Evolutionary conservation across 352 stramenopile genomes (phyloP).

Genomic region (Blastocystis hominis): DNA sequence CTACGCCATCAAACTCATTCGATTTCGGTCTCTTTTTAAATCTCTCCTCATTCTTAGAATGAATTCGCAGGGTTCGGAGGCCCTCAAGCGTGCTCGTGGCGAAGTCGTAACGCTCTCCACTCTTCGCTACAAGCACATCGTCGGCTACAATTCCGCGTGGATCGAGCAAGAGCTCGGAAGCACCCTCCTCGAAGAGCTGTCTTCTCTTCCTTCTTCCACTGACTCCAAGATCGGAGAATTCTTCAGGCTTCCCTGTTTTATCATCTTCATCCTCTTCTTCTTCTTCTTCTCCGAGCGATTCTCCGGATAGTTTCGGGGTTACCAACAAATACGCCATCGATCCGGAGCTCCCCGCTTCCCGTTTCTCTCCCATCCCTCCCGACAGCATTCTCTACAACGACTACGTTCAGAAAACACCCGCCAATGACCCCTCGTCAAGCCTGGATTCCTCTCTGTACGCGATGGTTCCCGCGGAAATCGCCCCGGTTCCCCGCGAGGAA

Average conservation of each 20-base stretch:
- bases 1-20: constrained; percentile 16
- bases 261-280: background rate
- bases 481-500: background rate
- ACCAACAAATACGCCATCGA: background rate
- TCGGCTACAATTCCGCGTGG: constrained; percentile 32
- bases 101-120: constrained; percentile 26
- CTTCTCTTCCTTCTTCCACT: background rate
- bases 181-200: background rate
- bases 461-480: background rate
- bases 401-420: background rate
- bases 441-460: background rate
- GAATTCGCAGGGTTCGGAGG: background rate
- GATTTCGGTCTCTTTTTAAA: background rate
- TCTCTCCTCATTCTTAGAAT: background rate
- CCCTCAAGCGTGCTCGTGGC: background rate
- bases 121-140: constrained; percentile 34
- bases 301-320: background rate
- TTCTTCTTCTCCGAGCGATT: background rate
- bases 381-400: constrained; percentile 20
- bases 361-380: background rate
- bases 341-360: background rate
- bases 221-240: background rate
- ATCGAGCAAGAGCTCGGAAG: background rate
- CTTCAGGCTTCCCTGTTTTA: background rate
- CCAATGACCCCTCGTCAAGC: background rate